Evolutionary conservation across 2,329 filamentous ascomycete species (phyloP).

Genomic region (Fusarium compactum): DNA sequence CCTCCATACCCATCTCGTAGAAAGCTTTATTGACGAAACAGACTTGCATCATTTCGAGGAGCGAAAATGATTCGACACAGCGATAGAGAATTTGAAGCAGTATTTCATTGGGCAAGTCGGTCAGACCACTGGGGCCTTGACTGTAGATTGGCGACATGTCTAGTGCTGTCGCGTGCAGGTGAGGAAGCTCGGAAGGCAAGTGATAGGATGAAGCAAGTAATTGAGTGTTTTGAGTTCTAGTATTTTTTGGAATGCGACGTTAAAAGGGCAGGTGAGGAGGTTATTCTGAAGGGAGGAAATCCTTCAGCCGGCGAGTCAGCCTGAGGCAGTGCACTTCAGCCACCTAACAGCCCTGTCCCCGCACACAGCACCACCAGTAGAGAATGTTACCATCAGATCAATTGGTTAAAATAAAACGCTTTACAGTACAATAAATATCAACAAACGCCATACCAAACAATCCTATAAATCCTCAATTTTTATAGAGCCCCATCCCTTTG

Average conservation of each 20-base stretch:
- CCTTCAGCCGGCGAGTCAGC: neutral
- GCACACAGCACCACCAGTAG: neutral
- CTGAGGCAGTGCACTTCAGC: neutral
- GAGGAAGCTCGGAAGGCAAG: neutral
- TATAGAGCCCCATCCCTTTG: constrained; percentile 21
- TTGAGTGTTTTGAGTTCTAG: no score
- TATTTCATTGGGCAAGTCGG: neutral
- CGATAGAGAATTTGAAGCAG: neutral
- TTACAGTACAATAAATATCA: neutral
- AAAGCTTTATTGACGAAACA: neutral
- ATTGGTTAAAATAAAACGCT: neutral
- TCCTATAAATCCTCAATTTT: neutral
- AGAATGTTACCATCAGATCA: no score
- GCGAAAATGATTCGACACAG: neutral
- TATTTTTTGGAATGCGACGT: neutral
- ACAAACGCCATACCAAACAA: neutral
- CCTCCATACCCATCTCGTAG: neutral
- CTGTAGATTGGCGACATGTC: neutral
- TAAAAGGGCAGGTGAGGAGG: no score
- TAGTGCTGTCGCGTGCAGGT: neutral
- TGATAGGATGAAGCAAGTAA: no score
- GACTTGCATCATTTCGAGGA: neutral
- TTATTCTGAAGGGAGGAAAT: neutral
- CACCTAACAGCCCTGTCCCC: neutral
- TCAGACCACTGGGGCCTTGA: fast-evolving